A percentile compares a stretch with the other conserved stretches of the same genome.
phyloP scores from a whole-genome alignment of 352 stramenopile species.

The Globisporangium emineosum region DNA sequence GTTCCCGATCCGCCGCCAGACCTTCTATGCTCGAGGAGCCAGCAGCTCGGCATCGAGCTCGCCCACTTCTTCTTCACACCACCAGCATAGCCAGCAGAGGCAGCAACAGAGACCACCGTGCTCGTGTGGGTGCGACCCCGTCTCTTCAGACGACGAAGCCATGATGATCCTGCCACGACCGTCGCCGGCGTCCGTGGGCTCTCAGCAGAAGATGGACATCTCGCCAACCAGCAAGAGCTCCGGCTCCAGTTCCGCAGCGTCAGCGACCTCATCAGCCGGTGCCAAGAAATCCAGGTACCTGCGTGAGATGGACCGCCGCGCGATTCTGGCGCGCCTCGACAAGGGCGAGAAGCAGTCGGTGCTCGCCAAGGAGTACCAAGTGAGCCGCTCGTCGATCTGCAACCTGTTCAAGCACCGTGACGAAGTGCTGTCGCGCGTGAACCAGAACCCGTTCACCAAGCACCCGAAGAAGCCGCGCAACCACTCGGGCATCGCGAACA shows the following conservation, averaged over 20 bases:
- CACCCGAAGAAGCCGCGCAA: conserved; percentile 29
- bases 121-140: conserved; percentile 16
- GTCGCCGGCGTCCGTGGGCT: not conserved
- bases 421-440: conserved; percentile 30
- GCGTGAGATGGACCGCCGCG: conserved; percentile 47
- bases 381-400: conserved; percentile 56
- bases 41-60: not conserved
- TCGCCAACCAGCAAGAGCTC: conserved; percentile 14
- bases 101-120: conserved; percentile 1
- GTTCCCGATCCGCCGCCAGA: conserved; percentile 17
- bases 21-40: conserved; percentile 8
- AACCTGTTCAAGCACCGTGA: conserved; percentile 55
- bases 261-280: not conserved
- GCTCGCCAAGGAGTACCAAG: conserved; percentile 55
- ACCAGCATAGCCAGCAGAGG: not conserved
- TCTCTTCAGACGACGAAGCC: conserved; percentile 11
- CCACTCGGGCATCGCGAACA: not conserved
- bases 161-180: not conserved
- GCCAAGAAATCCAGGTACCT: conserved; percentile 36
- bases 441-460: conserved; percentile 45
- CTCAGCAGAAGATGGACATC: conserved; percentile 6
- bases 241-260: not conserved
- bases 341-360: conserved; percentile 42
- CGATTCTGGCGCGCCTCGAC: conserved; percentile 38
- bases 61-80: not conserved